These are phyloP conservation scores for Aspergillus alliaceus DNA, from an alignment of 2,329 filamentous ascomycete genomes.

Conservation along the genomic window DNA sequence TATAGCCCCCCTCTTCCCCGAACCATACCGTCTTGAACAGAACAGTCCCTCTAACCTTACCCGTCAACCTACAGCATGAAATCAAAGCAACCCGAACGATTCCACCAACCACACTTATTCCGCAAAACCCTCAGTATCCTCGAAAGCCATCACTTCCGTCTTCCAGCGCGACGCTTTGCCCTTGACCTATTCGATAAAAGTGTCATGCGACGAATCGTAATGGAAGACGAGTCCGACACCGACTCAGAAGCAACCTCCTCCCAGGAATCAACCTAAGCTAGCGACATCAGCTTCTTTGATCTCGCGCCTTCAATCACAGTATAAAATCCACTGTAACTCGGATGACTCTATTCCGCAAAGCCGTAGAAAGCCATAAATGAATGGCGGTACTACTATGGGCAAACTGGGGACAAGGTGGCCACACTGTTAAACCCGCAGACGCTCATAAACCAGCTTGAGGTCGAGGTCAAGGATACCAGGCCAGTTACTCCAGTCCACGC, in stretches of 20 bases:
- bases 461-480: not conserved
- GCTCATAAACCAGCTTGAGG: not conserved
- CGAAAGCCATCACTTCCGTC: slow-evolving; percentile 84
- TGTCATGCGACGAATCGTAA: slow-evolving; percentile 79
- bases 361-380: not conserved
- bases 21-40: not conserved
- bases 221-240: slow-evolving; percentile 63
- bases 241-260: slow-evolving; percentile 35
- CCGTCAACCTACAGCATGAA: slow-evolving; percentile 62
- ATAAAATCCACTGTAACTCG: not conserved
- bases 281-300: not conserved
- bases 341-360: not conserved
- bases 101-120: slow-evolving; percentile 76
- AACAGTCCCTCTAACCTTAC: not conserved
- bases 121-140: slow-evolving; percentile 80
- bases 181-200: slow-evolving; percentile 92
- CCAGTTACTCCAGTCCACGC: not conserved
- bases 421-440: not conserved
- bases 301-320: not conserved
- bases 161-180: slow-evolving; percentile 84
- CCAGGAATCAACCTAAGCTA: slow-evolving; percentile 21
- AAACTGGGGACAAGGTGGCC: not conserved
- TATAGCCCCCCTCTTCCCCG: slow-evolving; percentile 33
- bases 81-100: slow-evolving; percentile 70
- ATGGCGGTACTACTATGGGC: not conserved